Evolutionary conservation across 2,329 filamentous ascomycete species (phyloP).

Genomic region (Penicillium occitanis): DNA sequence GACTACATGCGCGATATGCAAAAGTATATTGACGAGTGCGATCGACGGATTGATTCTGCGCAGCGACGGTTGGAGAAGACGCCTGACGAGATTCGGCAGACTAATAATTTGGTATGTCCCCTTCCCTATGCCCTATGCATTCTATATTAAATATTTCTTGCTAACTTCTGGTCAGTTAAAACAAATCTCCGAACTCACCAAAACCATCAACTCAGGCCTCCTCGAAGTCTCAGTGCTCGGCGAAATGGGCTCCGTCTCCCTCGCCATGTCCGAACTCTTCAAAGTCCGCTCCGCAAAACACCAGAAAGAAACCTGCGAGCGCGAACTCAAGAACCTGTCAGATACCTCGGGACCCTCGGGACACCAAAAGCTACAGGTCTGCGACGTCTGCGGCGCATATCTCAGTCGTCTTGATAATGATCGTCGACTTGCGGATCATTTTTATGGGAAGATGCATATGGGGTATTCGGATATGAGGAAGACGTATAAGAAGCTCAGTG

Average conservation of each 20-base stretch:
- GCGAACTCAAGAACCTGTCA: constrained; percentile 83
- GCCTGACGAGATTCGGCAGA: constrained; percentile 94
- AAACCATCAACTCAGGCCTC: constrained; percentile 76
- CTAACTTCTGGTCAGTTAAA: constrained; percentile 57
- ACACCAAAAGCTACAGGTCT: constrained; percentile 97
- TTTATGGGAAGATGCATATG: constrained; percentile 99
- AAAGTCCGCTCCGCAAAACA: constrained; percentile 77
- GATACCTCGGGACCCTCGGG: constrained; percentile 91
- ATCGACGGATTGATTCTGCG: constrained; percentile 85
- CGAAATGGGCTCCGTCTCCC: constrained; percentile 74
- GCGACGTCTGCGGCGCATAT: constrained; percentile 97
- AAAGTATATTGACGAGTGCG: constrained; percentile 96
- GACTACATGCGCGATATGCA: constrained; percentile 96
- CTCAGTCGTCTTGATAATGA: constrained; percentile 92
- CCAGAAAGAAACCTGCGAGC: constrained; percentile 78
- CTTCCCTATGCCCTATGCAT: neutral
- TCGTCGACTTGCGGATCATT: constrained; percentile 88
- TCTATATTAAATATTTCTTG: neutral
- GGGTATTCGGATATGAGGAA: constrained; percentile 98
- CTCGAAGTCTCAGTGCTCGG: constrained; percentile 83
- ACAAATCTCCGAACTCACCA: constrained; percentile 75
- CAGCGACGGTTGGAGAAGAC: constrained; percentile 94
- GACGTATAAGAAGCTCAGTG: constrained; percentile 81
- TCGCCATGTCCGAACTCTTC: constrained; percentile 84
- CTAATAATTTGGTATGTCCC: constrained; percentile 68